These are phyloP conservation scores for Sphaerosporella brunnea DNA, from an alignment of 495 filamentous ascomycete genomes.

Conservation along the genomic window DNA sequence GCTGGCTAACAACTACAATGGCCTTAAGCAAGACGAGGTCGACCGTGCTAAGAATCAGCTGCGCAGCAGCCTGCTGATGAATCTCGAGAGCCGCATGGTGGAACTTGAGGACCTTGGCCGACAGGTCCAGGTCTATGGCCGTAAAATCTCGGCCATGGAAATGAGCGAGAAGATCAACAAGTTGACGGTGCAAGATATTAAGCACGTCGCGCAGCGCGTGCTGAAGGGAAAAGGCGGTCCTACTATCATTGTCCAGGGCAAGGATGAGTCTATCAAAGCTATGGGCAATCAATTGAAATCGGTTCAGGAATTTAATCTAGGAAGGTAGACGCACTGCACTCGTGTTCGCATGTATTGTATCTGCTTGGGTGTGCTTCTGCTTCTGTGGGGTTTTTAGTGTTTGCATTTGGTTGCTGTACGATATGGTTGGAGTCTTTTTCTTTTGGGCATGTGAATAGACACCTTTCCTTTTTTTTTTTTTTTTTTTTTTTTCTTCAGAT, in stretches of 20 bases:
- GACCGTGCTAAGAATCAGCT: constrained; percentile 97
- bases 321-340: no score
- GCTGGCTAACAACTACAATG: constrained; percentile 40
- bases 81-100: constrained; percentile 91
- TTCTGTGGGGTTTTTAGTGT: no score
- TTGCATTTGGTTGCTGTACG: no score
- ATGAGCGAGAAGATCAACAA: constrained; percentile 80
- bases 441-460: no score
- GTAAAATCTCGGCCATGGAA: constrained; percentile 75
- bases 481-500: no score
- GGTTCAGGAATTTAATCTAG: constrained; percentile 10
- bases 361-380: no score
- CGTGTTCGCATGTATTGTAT: no score
- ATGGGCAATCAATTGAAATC: constrained; percentile 21
- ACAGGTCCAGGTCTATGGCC: constrained; percentile 87
- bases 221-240: constrained; percentile 69
- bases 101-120: constrained; percentile 94
- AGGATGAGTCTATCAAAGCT: constrained; percentile 35
- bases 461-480: no score
- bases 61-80: constrained; percentile 80
- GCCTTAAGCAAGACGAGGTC: constrained; percentile 63
- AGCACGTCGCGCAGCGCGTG: constrained; percentile 65
- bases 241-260: constrained; percentile 88
- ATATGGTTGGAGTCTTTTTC: no score
- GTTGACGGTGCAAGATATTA: constrained; percentile 63